Percentiles rank a stretch among this genome's conserved stretches.
Conservation (phyloP, 345 rosid species). For the Triadica sebifera region DNA sequence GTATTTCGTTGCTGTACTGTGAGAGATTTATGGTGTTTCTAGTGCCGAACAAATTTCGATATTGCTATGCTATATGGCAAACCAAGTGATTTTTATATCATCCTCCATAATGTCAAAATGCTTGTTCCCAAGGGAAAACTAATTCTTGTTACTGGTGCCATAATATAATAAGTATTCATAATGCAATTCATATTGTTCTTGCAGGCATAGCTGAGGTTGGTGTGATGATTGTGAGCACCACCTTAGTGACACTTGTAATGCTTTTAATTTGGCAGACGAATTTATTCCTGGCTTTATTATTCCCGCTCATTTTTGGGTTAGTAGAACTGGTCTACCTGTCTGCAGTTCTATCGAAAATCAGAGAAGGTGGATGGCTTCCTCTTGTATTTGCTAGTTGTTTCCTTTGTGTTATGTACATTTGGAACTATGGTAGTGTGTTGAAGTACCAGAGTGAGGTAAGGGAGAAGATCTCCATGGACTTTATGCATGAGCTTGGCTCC, state of each 20-base stretch:
- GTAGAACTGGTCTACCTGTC: constrained; percentile 76
- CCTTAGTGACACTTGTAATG: constrained; percentile 87
- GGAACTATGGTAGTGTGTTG: constrained; percentile 94
- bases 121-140: too few relatives aligned
- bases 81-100: too few relatives aligned
- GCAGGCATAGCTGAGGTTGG: constrained; percentile 98
- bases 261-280: constrained; percentile 93
- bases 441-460: constrained; percentile 92
- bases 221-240: constrained; percentile 89
- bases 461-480: constrained; percentile 82
- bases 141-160: too few relatives aligned
- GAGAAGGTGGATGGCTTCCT: constrained; percentile 94
- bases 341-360: constrained; percentile 72
- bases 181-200: constrained; percentile 18
- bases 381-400: constrained; percentile 71
- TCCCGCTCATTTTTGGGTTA: constrained; percentile 78
- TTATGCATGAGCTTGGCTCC: constrained; percentile 82
- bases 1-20: too few relatives aligned
- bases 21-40: too few relatives aligned
- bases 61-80: too few relatives aligned
- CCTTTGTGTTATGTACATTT: constrained; percentile 77
- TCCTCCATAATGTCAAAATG: too few relatives aligned
- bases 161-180: not conserved
- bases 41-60: too few relatives aligned
- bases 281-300: constrained; percentile 68